These are phyloP conservation scores for Sesbania bispinosa DNA, from an alignment of 306 rosid species.

Conservation along the genomic window DNA sequence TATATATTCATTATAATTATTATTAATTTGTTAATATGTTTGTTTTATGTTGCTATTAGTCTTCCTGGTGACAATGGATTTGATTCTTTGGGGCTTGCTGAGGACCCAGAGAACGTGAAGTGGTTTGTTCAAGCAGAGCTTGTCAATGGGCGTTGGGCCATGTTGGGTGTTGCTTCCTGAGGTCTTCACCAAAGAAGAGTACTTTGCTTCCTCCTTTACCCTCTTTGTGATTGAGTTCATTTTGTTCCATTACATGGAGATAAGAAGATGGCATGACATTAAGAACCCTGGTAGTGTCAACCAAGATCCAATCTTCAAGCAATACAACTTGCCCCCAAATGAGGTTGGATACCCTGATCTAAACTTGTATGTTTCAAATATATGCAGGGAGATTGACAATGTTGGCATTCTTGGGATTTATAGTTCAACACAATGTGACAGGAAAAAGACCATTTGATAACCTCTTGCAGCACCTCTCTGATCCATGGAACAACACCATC, in stretches of 20 bases:
- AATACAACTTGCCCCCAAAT: conserved; percentile 77
- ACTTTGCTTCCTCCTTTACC: conserved; percentile 93
- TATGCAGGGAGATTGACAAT: conserved; percentile 95
- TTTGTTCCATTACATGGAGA: conserved; percentile 91
- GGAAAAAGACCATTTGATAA: conserved; percentile 95
- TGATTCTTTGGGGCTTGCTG: conserved; percentile 89
- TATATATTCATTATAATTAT: not conserved
- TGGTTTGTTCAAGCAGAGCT: conserved; percentile 96
- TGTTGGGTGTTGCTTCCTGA: conserved; percentile 98
- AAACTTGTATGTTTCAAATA: not conserved
- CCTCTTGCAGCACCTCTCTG: conserved; percentile 89
- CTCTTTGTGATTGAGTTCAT: conserved; percentile 97
- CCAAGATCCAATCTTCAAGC: conserved; percentile 99
- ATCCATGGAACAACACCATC: conserved; percentile 99
- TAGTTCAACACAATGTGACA: conserved; percentile 84
- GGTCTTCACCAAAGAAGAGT: conserved; percentile 76
- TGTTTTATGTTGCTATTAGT: conserved; percentile 40
- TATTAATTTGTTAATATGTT: not conserved
- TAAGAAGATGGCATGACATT: conserved; percentile 97
- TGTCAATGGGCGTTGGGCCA: conserved; percentile 92
- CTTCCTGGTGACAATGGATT: conserved; percentile 98
- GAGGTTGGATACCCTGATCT: conserved; percentile 93
- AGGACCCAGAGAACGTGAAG: conserved; percentile 91
- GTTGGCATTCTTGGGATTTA: conserved; percentile 95
- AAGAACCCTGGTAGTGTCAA: conserved; percentile 98